phyloP scores from a whole-genome alignment of 2,329 filamentous ascomycete genomes.

The Epichloe aotearoae region DNA sequence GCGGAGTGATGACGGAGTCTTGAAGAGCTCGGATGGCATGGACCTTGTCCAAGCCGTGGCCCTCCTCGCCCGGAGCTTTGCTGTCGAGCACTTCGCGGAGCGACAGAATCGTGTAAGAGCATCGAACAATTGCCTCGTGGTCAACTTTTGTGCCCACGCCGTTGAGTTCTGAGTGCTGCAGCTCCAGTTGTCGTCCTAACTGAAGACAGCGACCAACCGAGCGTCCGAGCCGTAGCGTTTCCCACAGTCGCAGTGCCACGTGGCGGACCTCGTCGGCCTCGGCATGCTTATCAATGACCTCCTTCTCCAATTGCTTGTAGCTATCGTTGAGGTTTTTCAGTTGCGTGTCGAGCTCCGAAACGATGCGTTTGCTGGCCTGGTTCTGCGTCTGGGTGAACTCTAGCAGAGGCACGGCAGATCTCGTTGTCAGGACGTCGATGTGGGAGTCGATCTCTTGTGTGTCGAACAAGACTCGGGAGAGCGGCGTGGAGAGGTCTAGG shows the following conservation, averaged over 20 bases:
- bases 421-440: constrained; percentile 79
- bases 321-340: constrained; percentile 69
- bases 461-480: constrained; percentile 90
- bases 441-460: constrained; percentile 94
- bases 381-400: constrained; percentile 64
- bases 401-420: constrained; percentile 69
- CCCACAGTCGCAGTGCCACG: constrained; percentile 66
- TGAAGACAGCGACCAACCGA: constrained; percentile 67
- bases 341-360: constrained; percentile 67
- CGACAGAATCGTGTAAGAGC: constrained; percentile 64
- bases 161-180: constrained; percentile 59
- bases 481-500: constrained; percentile 83
- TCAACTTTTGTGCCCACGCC: constrained; percentile 46
- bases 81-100: constrained; percentile 60
- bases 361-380: constrained; percentile 56
- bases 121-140: constrained; percentile 67
- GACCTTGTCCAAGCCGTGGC: constrained; percentile 60
- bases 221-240: constrained; percentile 64
- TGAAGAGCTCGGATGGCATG: constrained; percentile 59
- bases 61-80: constrained; percentile 58
- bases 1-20: constrained; percentile 53
- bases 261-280: constrained; percentile 71
- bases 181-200: constrained; percentile 73
- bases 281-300: constrained; percentile 76
- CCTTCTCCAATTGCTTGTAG: constrained; percentile 72